Conservation (phyloP, 2,329 filamentous ascomycete species). For the Penicillium digitatum region DNA sequence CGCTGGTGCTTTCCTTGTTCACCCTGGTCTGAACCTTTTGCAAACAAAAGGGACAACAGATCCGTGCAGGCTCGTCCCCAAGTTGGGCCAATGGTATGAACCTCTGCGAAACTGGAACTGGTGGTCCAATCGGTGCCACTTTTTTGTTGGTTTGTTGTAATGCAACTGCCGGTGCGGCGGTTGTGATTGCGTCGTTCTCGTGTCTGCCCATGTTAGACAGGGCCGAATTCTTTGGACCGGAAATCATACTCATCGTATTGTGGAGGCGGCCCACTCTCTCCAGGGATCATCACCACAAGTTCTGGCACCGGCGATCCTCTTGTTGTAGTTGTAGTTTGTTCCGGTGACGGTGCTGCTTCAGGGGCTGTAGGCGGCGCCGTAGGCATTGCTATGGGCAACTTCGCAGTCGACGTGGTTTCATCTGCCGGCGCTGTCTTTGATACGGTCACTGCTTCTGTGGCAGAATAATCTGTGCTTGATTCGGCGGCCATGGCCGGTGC, state of each 20-base stretch:
- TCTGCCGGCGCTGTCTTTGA: background rate
- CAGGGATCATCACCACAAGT: background rate
- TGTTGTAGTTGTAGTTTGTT: background rate
- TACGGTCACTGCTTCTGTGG: background rate
- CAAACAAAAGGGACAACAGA: constrained; percentile 16
- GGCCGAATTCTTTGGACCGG: background rate
- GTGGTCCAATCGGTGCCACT: background rate
- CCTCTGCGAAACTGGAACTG: background rate
- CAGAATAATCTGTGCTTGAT: background rate
- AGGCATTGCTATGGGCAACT: background rate
- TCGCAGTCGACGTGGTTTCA: background rate
- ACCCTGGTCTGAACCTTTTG: constrained; percentile 10
- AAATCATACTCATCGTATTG: constrained; percentile 1
- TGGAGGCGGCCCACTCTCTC: background rate
- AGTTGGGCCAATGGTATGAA: constrained; percentile 3
- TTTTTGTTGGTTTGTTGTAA: background rate
- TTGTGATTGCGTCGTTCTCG: background rate
- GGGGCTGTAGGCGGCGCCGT: background rate
- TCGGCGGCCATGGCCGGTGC: background rate
- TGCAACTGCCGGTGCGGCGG: background rate
- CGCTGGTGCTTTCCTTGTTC: constrained; percentile 13
- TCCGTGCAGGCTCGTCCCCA: constrained; percentile 7
- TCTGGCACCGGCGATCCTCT: background rate
- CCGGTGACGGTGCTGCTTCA: background rate
- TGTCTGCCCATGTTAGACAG: background rate